Base-by-base conservation (phyloP, 805 yeast species). In the Hanseniaspora nectarophila region DNA sequence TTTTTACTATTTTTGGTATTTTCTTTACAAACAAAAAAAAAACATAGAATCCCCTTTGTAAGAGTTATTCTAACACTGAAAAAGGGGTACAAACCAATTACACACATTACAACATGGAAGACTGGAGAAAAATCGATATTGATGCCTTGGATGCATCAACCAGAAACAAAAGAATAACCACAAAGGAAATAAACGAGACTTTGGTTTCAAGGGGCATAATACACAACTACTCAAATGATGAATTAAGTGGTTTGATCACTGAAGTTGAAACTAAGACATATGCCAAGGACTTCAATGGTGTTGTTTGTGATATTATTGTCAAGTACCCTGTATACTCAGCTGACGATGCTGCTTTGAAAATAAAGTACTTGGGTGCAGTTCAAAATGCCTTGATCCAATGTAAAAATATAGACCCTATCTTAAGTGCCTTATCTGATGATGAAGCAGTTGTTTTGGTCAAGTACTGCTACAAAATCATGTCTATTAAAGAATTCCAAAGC, bases 61-160 rank as follows among this genome's bases (percentile, higher is more conserved):
- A n/a, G n/a, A n/a, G n/a, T n/a, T n/a, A n/a, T n/a, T n/a, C n/a
- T n/a, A n/a, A n/a, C n/a, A n/a, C n/a, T n/a, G n/a, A n/a, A n/a
- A n/a, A n/a, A n/a, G n/a, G n/a, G n/a, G n/a, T n/a, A n/a, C n/a
- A n/a, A n/a, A n/a, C n/a, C n/a, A 7, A 29, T 12, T 12, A 29
- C 15, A 29, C 32, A 26, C 28, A 28, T 12, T 6, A n/a, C n/a
- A 3, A 28, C 3, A 54, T 78, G 78, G 81, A 77, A 55, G 88
- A 82, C 63, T 85, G 95, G 95, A 83, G 98, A 76, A 80, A 92
- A 75, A 86, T 90, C 60, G 95, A 92, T 66, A 81, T 92, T 51
- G 97, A 92, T 67, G 85, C 87, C 16, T 80, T 80, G 58, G 96
- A 89, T 63, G 85, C 95, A 3, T 49, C 53, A 21, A 26, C 46